Evolutionary conservation across 495 filamentous ascomycete genomes (phyloP), one percentile per base, ranked within the genome.

Genomic region (Neurospora sp.): DNA sequence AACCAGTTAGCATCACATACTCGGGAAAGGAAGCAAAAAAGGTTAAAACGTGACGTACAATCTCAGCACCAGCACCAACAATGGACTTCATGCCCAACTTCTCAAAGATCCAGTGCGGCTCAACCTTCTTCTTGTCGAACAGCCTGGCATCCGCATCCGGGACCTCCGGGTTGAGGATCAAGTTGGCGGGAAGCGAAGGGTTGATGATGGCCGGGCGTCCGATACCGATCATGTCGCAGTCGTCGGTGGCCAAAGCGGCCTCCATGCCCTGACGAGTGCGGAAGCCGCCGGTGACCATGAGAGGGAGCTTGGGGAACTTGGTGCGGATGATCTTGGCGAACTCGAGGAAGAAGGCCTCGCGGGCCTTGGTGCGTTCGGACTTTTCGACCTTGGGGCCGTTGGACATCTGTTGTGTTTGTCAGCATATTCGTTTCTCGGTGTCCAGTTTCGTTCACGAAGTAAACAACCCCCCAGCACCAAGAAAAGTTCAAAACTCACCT

Each of bases 301-400:
- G 80, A 6, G 84, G 78, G 3, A 87, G 75, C 3, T 72, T 72
- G 0, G 86, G 86, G 74, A 85, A 84, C 14, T 83, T 74, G 1
- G 70, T 72, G 40, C 87, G 84, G 39, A 87, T 81, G 31, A 79
- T 79, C 27, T 78, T 75, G 1, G 88, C 85, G 73, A 89, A 89
- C 74, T 87, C 83, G 69, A 90, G 81, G 82, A 90, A 90, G 83
- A 90, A 90, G 9, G 88, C 86, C 73, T 90, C 89, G n/a, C 88
- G 84, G 11, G 82, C 80, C 12, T 80, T 75, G 2, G 86, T 89
- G 41, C 85, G 73, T 3, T 74, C 80, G 35, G 81, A 82, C 69
- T 72, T 74, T 53, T 76, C 46, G 41, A 44, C 7, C 18, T 40
- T 16, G 27, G 42, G 20, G 11, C 68, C 71, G 22, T 11, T 37